Conservation (phyloP, 2,329 filamentous ascomycete species). For the Didymella exigua region DNA sequence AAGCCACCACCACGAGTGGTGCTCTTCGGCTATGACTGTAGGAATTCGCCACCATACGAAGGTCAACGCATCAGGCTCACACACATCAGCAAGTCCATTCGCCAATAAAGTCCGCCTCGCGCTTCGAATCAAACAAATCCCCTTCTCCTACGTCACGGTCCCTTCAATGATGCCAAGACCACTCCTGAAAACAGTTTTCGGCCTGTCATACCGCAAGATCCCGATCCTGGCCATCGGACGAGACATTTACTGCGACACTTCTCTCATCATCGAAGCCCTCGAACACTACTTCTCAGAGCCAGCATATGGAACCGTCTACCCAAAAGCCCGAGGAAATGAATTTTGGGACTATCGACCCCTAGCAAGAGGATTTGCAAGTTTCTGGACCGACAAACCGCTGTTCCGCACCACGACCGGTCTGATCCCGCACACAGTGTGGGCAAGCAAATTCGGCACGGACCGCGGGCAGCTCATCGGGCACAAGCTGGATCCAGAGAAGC, state of each 20-base stretch:
- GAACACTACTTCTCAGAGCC: slow-evolving; percentile 42
- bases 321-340: slow-evolving; percentile 27
- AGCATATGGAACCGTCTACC: slow-evolving; percentile 48
- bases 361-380: slow-evolving; percentile 49
- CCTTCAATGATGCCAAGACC: slow-evolving; percentile 51
- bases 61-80: neutral
- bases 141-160: slow-evolving; percentile 45
- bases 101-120: slow-evolving; percentile 48
- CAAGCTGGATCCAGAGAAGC: slow-evolving; percentile 44
- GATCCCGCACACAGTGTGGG: slow-evolving; percentile 50
- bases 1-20: slow-evolving; percentile 1
- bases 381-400: slow-evolving; percentile 50
- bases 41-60: neutral
- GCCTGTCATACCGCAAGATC: slow-evolving; percentile 49
- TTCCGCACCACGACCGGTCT: slow-evolving; percentile 50
- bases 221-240: slow-evolving; percentile 41
- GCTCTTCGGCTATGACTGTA: slow-evolving; percentile 8
- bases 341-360: slow-evolving; percentile 44
- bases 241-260: slow-evolving; percentile 45
- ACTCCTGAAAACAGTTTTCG: slow-evolving; percentile 43
- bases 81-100: slow-evolving; percentile 36
- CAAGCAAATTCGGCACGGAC: slow-evolving; percentile 48
- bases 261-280: slow-evolving; percentile 43
- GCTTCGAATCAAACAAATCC: slow-evolving; percentile 40
- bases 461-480: slow-evolving; percentile 50